These are phyloP conservation scores for Triangularia setosa DNA, from an alignment of 2,329 filamentous ascomycete species.

Conservation along the genomic window DNA sequence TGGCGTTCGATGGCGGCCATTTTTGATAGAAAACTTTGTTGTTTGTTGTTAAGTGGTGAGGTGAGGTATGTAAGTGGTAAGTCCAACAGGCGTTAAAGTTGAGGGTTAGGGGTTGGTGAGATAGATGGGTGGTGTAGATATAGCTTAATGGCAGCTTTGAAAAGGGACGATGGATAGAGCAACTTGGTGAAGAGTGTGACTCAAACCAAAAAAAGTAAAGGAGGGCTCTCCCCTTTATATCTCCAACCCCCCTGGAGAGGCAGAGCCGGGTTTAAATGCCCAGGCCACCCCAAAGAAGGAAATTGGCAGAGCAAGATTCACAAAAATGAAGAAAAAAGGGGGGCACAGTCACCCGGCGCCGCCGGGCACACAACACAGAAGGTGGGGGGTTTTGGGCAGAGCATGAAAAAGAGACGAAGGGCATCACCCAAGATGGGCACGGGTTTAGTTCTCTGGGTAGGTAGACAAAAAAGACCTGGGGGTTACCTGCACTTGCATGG, in stretches of 20 bases:
- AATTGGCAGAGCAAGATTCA: slow-evolving; percentile 10
- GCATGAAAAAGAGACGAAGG: background rate
- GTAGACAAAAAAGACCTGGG: background rate
- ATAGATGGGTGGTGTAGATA: background rate
- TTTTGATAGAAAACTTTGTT: slow-evolving; percentile 21
- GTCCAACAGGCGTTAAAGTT: background rate
- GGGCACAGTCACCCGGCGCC: background rate
- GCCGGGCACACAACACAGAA: background rate
- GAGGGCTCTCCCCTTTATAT: slow-evolving; percentile 9
- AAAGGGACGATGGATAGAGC: background rate
- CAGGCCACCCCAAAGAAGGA: slow-evolving; percentile 9
- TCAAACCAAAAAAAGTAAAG: background rate
- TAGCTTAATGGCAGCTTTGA: background rate
- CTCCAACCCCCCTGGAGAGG: slow-evolving; percentile 6
- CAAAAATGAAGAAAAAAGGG: slow-evolving; percentile 3
- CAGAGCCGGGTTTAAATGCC: slow-evolving; percentile 8
- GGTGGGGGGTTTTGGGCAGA: slow-evolving; percentile 5
- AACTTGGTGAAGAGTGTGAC: background rate
- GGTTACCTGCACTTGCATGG: slow-evolving; percentile 1
- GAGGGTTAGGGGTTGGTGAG: background rate
- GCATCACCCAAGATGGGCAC: background rate
- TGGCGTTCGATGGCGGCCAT: slow-evolving; percentile 43
- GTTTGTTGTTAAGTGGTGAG: background rate
- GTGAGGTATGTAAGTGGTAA: background rate
- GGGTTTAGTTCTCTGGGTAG: too few species aligned